Conservation (phyloP, 441 rosid species). For the Aleurites moluccanus region DNA sequence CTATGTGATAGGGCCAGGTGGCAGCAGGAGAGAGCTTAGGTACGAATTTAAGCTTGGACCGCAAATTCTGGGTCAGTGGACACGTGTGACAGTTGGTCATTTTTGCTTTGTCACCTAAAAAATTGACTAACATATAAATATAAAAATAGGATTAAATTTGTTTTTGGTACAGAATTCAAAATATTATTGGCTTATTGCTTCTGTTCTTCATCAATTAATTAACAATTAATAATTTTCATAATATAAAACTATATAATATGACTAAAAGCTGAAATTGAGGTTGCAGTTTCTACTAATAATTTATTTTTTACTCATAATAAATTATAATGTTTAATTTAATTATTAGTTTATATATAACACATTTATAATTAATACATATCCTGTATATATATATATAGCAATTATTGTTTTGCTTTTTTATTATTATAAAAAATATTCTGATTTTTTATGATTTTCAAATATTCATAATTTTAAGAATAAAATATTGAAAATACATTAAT, state of each 20-base stretch:
- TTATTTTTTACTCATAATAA: no score
- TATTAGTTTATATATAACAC: no score
- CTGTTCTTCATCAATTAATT: not conserved
- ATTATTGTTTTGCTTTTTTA: no score
- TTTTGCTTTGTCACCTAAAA: constrained; percentile 18
- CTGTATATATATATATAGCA: no score
- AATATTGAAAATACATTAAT: no score
- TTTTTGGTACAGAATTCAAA: not conserved
- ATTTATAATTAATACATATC: no score
- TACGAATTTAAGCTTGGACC: not conserved
- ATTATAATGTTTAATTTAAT: no score
- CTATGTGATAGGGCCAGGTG: constrained; percentile 13
- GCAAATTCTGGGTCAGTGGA: constrained; percentile 7
- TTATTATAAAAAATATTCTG: no score
- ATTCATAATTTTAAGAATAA: no score
- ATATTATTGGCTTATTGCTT: not conserved
- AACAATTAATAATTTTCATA: not conserved
- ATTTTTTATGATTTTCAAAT: no score
- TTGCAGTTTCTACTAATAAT: no score
- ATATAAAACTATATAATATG: not conserved
- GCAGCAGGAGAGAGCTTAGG: not conserved
- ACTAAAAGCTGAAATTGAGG: no score
- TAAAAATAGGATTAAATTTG: not conserved
- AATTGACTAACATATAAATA: not conserved
- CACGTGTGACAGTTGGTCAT: constrained; percentile 23